These are phyloP conservation scores for Cordyceps cateniannulata DNA, from an alignment of 2,329 filamentous ascomycete genomes.

Conservation along the genomic window DNA sequence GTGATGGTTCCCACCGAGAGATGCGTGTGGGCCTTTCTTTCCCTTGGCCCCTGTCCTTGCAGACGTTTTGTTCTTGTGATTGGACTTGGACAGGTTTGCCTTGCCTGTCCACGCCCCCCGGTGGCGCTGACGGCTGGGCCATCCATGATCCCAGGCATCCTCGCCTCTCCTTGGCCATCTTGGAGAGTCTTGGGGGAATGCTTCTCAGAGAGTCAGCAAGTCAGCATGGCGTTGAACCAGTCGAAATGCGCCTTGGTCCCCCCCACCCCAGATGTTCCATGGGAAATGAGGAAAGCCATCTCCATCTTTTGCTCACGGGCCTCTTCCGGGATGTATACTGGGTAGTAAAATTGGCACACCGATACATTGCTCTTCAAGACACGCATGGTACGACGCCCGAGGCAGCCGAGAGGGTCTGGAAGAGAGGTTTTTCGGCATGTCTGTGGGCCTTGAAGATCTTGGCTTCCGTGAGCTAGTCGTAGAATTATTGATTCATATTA, in stretches of 20 bases:
- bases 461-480: slow-evolving; percentile 4
- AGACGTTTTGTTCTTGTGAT: slow-evolving; percentile 11
- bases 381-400: not conserved
- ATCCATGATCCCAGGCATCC: not conserved
- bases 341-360: not conserved
- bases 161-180: not conserved
- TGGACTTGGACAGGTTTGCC: not conserved
- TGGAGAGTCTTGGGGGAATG: too few species aligned
- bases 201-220: too few species aligned
- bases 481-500: slow-evolving; percentile 3
- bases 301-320: not conserved
- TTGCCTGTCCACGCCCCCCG: not conserved
- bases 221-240: slow-evolving; percentile 3
- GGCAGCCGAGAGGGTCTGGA: slow-evolving; percentile 4
- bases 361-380: not conserved
- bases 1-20: not conserved
- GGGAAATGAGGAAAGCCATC: slow-evolving; percentile 5
- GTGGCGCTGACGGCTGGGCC: slow-evolving; percentile 10
- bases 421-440: not conserved
- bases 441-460: slow-evolving; percentile 11
- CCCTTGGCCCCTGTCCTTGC: not conserved
- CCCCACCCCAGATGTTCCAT: not conserved
- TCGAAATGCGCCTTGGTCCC: not conserved
- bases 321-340: not conserved
- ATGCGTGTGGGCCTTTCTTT: not conserved